Evolutionary conservation across 1,284 basidiomycete species (phyloP).

Genomic region (Puccinia novopanici): DNA sequence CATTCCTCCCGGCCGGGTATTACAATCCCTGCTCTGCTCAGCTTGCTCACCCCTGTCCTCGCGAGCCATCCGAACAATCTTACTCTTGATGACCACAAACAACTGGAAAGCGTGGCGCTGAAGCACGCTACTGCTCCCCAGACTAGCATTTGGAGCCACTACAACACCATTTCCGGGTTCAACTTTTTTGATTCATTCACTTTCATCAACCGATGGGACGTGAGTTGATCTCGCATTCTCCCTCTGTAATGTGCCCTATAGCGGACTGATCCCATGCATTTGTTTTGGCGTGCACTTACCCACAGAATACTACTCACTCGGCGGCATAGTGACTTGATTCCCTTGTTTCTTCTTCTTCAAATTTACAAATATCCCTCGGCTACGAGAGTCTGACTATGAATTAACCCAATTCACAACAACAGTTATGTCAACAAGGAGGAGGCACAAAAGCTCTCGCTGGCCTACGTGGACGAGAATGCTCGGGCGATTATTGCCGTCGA

Average conservation of each 20-base stretch:
- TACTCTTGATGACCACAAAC: background rate
- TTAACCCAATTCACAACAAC: background rate
- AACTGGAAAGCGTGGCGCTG: too few relatives aligned
- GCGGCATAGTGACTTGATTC: conserved; percentile 19
- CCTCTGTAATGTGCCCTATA: background rate
- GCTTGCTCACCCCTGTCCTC: background rate
- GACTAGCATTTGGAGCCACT: conserved; percentile 32
- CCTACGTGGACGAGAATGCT: conserved; percentile 21
- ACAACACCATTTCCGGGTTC: conserved; percentile 20
- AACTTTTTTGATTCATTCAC: conserved; percentile 29
- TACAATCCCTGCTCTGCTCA: background rate
- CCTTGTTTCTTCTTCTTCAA: background rate
- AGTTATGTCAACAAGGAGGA: conserved; percentile 29
- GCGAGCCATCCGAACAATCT: background rate
- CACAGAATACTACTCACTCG: conserved; percentile 30
- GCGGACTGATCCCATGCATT: background rate
- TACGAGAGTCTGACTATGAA: background rate
- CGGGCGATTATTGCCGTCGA: conserved; percentile 37
- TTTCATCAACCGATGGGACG: conserved; percentile 40
- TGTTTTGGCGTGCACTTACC: background rate
- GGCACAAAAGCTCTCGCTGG: conserved; percentile 3
- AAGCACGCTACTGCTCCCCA: background rate
- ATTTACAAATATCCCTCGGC: background rate
- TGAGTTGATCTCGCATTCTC: background rate
- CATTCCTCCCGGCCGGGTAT: too few relatives aligned